Evolutionary conservation across 345 rosid genomes (phyloP).

Genomic region (Brassica rapa): DNA sequence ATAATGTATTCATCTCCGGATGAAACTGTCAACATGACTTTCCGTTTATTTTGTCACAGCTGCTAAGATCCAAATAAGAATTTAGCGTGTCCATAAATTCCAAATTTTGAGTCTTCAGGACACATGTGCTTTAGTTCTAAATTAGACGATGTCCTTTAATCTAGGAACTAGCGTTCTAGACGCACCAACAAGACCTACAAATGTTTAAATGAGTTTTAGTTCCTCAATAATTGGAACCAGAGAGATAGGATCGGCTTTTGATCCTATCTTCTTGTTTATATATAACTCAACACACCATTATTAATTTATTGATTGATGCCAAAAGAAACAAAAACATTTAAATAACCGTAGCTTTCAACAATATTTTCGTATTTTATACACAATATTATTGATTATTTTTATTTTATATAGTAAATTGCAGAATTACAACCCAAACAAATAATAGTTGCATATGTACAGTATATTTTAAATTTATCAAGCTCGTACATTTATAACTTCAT

Average conservation of each 20-base stretch:
- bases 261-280: constrained; percentile 37
- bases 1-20: constrained; percentile 10
- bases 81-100: not conserved
- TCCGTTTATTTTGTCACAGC: constrained; percentile 5
- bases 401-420: not conserved
- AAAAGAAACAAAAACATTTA: not conserved
- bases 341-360: constrained; percentile 1
- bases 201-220: constrained; percentile 20
- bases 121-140: constrained; percentile 20
- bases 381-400: not conserved
- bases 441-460: not conserved
- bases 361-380: not conserved
- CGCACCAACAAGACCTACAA: constrained; percentile 18
- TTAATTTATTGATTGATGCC: constrained; percentile 24
- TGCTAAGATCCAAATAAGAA: not conserved
- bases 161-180: constrained; percentile 25
- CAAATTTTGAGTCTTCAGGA: constrained; percentile 7
- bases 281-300: constrained; percentile 30
- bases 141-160: constrained; percentile 24
- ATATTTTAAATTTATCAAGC: not conserved
- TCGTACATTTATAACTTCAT: not conserved
- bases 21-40: constrained; percentile 2
- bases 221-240: constrained; percentile 45
- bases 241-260: constrained; percentile 42
- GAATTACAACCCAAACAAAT: not conserved